Conservation (phyloP, 129 eudicot species). For the Flaveria brownii region DNA sequence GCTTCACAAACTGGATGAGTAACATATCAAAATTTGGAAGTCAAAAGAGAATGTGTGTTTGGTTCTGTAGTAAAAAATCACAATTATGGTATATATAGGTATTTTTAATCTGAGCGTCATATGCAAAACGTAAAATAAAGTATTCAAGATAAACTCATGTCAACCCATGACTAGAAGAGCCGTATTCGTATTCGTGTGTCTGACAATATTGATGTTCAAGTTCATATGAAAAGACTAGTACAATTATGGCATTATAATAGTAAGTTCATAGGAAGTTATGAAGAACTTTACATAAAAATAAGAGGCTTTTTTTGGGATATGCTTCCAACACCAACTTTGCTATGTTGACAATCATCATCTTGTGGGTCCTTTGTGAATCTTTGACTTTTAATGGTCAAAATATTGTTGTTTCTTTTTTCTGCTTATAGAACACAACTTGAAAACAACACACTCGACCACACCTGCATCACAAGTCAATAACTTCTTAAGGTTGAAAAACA, state of each 20-base stretch:
- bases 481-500: not conserved
- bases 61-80: not conserved
- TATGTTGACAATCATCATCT: no score
- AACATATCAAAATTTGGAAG: no score
- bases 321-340: no score
- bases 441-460: not conserved
- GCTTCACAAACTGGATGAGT: not conserved
- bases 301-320: no score
- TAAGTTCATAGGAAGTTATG: not conserved
- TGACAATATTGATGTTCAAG: not conserved
- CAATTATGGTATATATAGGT: not conserved
- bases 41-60: not conserved
- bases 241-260: not conserved
- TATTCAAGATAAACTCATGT: not conserved
- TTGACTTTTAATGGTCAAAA: not conserved
- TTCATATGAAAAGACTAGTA: not conserved
- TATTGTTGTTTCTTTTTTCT: not conserved
- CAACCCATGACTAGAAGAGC: not conserved
- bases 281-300: not conserved
- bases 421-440: no score
- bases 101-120: no score
- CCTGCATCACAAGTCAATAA: constrained; percentile 8
- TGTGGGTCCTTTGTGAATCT: not conserved
- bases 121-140: not conserved
- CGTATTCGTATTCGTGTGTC: not conserved